Base-by-base conservation (phyloP, 352 stramenopile species). In the Phytophthora podocarpi region DNA sequence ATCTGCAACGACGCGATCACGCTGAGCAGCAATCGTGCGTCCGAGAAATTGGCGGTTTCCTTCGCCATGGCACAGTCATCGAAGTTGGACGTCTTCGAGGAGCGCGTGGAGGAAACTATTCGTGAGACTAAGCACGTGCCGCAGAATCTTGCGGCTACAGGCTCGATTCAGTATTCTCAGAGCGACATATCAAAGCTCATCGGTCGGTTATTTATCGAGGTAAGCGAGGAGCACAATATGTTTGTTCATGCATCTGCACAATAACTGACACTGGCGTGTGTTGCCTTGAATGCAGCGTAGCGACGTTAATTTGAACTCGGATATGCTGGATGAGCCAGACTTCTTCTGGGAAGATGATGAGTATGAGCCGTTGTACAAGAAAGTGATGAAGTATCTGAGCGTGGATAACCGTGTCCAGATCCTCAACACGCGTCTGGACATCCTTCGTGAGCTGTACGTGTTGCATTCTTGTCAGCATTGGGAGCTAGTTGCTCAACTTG, bases 271-370 rank as follows among this genome's bases (percentile, higher is more conserved):
- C 15, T 34, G 24, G 18, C 23, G 6, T 62, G 32, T 10, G 73
- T 81, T 21, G 48, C 78, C 23, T 42, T 34, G 7, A 13, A 20
- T 41, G 35, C 55, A 97, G 80, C 83, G 89, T 26, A 97, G 90
- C 52, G 88, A 97, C 48, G 87, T 98, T 35, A 98, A 98, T 55
- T 63, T 98, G 21, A 96, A 98, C 57, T 97, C 87, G 34, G 93
- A 98, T 48, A 97, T 98, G 68, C 79, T 98, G 27, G 91, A 98
- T 59, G 96, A 96, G 31, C 93, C 93, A 1, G 92, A 98, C 45
- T 97, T 97, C 46, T 98, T 98, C 67, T 98, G 93, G 94, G 91
- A 98, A 62, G 82, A 97, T 37, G 89, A 98, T 61, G 73, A 95
- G 56, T 97, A 95, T 59, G 89, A 98, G 66, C 92, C 92, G 5